phyloP scores from a whole-genome alignment of 805 yeast genomes.

The Grigorovia yakushimaensis region DNA sequence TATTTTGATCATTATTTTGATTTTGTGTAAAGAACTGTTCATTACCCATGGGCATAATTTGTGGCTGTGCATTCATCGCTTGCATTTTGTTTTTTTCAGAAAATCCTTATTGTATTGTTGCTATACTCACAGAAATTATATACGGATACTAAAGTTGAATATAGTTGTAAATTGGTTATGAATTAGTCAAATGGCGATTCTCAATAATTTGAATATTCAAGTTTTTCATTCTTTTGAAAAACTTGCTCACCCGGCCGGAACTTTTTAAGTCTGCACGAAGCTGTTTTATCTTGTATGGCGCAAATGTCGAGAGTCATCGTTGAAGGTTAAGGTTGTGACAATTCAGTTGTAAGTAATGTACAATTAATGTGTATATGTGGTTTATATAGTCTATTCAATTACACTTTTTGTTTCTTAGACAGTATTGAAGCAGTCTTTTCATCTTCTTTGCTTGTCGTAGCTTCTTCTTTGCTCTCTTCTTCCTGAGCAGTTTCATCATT shows the following conservation, averaged over 20 bases:
- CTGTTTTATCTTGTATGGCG: no score
- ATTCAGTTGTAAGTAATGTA: not conserved
- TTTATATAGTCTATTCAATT: not conserved
- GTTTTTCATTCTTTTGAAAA: not conserved
- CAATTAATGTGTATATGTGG: not conserved
- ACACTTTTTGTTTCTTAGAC: constrained; percentile 3
- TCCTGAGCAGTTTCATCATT: constrained; percentile 3
- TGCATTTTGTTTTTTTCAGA: constrained; percentile 11
- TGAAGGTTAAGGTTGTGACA: no score
- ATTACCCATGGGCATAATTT: constrained; percentile 17
- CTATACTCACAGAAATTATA: no score
- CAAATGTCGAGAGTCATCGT: no score
- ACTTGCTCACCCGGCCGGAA: constrained; percentile 1
- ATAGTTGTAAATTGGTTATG: no score
- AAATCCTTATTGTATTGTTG: no score
- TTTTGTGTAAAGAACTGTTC: constrained; percentile 22
- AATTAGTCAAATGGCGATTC: no score
- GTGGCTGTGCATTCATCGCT: constrained; percentile 22
- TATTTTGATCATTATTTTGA: constrained; percentile 19
- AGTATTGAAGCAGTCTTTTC: constrained; percentile 5
- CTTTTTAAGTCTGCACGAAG: no score
- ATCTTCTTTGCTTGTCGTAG: constrained; percentile 7
- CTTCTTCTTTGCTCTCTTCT: constrained; percentile 1
- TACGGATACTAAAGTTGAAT: no score
- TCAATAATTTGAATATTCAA: not conserved